These are phyloP conservation scores for Penicillium janthinellum DNA, from an alignment of 2,329 filamentous ascomycete genomes.

Conservation along the genomic window DNA sequence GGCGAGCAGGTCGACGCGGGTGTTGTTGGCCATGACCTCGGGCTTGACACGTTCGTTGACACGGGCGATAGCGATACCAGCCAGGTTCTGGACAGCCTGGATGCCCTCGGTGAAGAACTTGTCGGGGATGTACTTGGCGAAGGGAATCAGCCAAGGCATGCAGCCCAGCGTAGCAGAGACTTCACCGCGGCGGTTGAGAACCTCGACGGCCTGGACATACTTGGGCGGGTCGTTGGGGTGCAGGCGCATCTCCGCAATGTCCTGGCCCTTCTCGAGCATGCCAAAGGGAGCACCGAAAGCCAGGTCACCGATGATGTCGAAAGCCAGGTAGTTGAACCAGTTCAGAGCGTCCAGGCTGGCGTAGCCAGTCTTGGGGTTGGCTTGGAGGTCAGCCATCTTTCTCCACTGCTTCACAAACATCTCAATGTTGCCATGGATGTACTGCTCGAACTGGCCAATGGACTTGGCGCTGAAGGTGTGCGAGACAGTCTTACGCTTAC, in stretches of 20 bases:
- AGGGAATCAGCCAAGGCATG: constrained; percentile 73
- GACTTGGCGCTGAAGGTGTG: constrained; percentile 86
- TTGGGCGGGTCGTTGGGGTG: constrained; percentile 63
- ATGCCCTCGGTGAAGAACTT: constrained; percentile 78
- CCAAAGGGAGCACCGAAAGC: constrained; percentile 79
- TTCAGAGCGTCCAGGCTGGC: constrained; percentile 71
- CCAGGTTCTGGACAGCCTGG: constrained; percentile 74
- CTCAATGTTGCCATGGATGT: constrained; percentile 78
- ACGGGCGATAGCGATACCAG: constrained; percentile 82
- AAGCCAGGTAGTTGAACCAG: constrained; percentile 75
- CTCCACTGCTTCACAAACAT: constrained; percentile 75
- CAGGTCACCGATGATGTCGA: constrained; percentile 61
- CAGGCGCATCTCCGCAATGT: constrained; percentile 72
- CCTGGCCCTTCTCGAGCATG: constrained; percentile 76
- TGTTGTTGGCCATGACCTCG: constrained; percentile 60
- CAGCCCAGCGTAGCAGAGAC: constrained; percentile 80
- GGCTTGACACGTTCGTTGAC: constrained; percentile 73
- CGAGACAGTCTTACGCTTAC: constrained; percentile 85
- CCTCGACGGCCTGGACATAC: constrained; percentile 79
- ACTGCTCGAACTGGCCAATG: constrained; percentile 82
- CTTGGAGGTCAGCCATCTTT: constrained; percentile 55
- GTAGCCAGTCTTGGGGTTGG: constrained; percentile 53
- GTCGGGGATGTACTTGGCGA: constrained; percentile 77
- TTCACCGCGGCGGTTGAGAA: constrained; percentile 84
- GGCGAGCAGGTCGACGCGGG: constrained; percentile 77